Conservation (phyloP, 2,329 filamentous ascomycete genomes). For the Penicillium sp. region DNA sequence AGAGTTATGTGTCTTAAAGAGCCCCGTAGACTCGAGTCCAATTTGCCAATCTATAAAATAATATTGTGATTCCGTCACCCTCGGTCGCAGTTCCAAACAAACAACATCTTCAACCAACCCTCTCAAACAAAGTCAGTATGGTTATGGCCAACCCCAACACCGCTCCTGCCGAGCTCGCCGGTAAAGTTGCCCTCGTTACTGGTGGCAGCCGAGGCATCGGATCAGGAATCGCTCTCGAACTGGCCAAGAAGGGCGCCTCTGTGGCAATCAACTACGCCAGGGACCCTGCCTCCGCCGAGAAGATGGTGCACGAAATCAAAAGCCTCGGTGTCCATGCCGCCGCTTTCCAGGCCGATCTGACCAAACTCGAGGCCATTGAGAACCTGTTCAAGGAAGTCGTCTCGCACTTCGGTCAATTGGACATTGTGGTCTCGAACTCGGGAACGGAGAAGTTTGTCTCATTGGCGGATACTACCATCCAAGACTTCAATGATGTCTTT, state of each 20-base stretch:
- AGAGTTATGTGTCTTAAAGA: background rate
- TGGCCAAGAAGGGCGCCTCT: slow-evolving; percentile 45
- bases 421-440: slow-evolving; percentile 56
- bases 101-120: background rate
- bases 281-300: slow-evolving; percentile 65
- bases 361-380: slow-evolving; percentile 65
- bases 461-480: slow-evolving; percentile 28
- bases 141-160: slow-evolving; percentile 21
- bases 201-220: slow-evolving; percentile 47
- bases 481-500: slow-evolving; percentile 57
- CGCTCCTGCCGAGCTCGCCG: slow-evolving; percentile 31
- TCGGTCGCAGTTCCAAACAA: background rate
- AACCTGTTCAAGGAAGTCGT: slow-evolving; percentile 66
- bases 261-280: slow-evolving; percentile 57
- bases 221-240: slow-evolving; percentile 46
- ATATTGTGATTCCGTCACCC: background rate
- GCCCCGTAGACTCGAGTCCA: background rate
- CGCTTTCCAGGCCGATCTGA: slow-evolving; percentile 70
- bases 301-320: slow-evolving; percentile 69
- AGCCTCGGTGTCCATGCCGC: slow-evolving; percentile 64
- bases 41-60: background rate
- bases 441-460: slow-evolving; percentile 49
- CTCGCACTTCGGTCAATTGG: slow-evolving; percentile 54
- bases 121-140: slow-evolving; percentile 16
- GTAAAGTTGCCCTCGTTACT: slow-evolving; percentile 45